phyloP scores from a whole-genome alignment of 2,329 filamentous ascomycete genomes.

The Huntiella abstrusa region DNA sequence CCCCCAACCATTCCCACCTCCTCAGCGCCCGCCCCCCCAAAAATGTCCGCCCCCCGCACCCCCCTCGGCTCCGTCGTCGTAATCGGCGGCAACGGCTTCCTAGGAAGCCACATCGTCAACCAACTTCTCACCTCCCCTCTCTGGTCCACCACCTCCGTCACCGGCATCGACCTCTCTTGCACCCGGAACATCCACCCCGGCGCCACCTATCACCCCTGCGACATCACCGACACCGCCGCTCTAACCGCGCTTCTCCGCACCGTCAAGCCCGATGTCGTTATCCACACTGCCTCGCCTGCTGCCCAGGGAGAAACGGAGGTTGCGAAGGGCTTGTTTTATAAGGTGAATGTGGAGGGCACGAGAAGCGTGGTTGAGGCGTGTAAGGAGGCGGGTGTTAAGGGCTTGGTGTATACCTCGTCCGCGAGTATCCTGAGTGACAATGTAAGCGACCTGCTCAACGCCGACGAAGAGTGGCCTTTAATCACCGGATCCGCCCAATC shows the following conservation, averaged over 20 bases:
- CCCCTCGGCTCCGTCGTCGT: conserved; percentile 53
- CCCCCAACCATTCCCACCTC: no score
- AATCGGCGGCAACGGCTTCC: conserved; percentile 68
- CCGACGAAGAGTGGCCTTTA: conserved; percentile 65
- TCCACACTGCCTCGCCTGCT: conserved; percentile 70
- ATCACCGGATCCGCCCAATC: conserved; percentile 51
- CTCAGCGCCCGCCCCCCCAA: no score
- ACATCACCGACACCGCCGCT: conserved; percentile 50
- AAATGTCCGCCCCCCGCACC: conserved; percentile 2
- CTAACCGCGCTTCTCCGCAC: conserved; percentile 45
- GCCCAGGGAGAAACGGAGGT: conserved; percentile 33
- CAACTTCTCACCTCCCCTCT: conserved; percentile 36
- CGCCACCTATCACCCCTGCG: conserved; percentile 50
- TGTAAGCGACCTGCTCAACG: conserved; percentile 57
- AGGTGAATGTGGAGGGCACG: conserved; percentile 81
- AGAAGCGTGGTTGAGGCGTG: conserved; percentile 57
- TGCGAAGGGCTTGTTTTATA: conserved; percentile 46
- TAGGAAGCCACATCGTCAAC: conserved; percentile 66
- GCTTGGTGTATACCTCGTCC: conserved; percentile 78
- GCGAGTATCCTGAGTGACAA: conserved; percentile 78
- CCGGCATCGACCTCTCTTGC: conserved; percentile 55
- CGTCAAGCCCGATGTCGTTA: conserved; percentile 60
- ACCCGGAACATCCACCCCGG: conserved; percentile 44
- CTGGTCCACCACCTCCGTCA: conserved; percentile 33
- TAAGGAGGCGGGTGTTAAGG: conserved; percentile 50